These are phyloP conservation scores for Trichoderma semiorbis DNA, from an alignment of 2,329 filamentous ascomycete genomes.

Conservation along the genomic window DNA sequence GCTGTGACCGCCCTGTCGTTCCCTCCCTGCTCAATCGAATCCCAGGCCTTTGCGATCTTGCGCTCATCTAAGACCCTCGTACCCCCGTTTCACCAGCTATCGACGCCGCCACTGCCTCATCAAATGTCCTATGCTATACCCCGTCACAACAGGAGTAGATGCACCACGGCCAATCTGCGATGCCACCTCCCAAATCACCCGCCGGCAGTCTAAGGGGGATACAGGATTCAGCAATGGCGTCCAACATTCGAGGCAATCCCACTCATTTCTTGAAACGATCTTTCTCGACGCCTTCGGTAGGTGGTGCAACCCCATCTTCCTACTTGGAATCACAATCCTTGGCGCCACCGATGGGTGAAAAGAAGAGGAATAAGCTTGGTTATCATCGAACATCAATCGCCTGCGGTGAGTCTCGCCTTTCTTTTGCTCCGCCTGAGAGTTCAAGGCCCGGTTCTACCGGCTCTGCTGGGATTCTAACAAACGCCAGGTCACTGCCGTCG, in stretches of 20 bases:
- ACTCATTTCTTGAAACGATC: constrained; percentile 44
- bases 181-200: constrained; percentile 27
- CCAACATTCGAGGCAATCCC: constrained; percentile 36
- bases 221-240: constrained; percentile 32
- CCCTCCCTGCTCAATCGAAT: constrained; percentile 31
- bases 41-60: constrained; percentile 32
- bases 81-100: background rate
- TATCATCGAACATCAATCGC: constrained; percentile 95
- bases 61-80: constrained; percentile 21
- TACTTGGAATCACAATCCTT: constrained; percentile 19
- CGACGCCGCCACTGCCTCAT: constrained; percentile 41
- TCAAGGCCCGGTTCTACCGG: background rate
- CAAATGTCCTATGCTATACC: constrained; percentile 43
- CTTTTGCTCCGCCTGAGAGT: background rate
- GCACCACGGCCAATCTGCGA: constrained; percentile 37
- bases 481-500: constrained; percentile 78
- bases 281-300: constrained; percentile 40
- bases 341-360: constrained; percentile 43
- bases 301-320: constrained; percentile 8
- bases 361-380: constrained; percentile 81
- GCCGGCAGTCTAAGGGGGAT: constrained; percentile 32
- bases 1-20: constrained; percentile 30
- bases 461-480: background rate
- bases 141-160: constrained; percentile 41
- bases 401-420: constrained; percentile 69